phyloP scores from a whole-genome alignment of 306 rosid species.

The Fragaria ananassa region DNA sequence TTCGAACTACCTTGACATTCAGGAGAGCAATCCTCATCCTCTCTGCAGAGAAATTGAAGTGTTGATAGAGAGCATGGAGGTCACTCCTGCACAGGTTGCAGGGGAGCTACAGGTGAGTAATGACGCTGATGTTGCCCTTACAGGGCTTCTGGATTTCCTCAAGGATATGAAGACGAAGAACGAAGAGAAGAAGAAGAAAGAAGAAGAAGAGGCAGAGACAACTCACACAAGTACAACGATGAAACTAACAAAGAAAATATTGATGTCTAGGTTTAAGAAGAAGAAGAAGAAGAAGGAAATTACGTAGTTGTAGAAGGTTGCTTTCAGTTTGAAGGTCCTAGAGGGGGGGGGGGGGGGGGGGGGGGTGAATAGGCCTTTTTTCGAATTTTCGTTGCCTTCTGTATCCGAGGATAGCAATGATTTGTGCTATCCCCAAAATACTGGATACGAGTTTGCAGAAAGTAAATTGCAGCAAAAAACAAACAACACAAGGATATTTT shows the following conservation, averaged over 20 bases:
- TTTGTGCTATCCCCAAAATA: too few species aligned
- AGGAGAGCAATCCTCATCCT: constrained; percentile 14
- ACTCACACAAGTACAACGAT: neutral
- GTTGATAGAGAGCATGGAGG: constrained; percentile 33
- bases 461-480: too few species aligned
- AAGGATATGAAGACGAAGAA: neutral
- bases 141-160: constrained; percentile 29
- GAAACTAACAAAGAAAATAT: neutral
- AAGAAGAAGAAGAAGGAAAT: neutral
- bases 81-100: constrained; percentile 50
- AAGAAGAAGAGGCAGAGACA: neutral
- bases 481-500: too few species aligned
- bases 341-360: too few species aligned
- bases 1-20: constrained; percentile 34
- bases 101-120: constrained; percentile 49
- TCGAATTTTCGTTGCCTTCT: too few species aligned
- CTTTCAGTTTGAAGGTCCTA: too few species aligned
- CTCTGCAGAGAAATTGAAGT: constrained; percentile 29
- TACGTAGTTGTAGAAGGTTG: neutral
- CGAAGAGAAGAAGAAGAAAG: neutral
- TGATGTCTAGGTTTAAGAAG: neutral
- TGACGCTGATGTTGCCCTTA: constrained; percentile 31
- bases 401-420: too few species aligned
- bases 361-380: too few species aligned
- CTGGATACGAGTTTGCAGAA: too few species aligned